phyloP scores from a whole-genome alignment of 805 yeast species.

The Candida hungchunana region DNA sequence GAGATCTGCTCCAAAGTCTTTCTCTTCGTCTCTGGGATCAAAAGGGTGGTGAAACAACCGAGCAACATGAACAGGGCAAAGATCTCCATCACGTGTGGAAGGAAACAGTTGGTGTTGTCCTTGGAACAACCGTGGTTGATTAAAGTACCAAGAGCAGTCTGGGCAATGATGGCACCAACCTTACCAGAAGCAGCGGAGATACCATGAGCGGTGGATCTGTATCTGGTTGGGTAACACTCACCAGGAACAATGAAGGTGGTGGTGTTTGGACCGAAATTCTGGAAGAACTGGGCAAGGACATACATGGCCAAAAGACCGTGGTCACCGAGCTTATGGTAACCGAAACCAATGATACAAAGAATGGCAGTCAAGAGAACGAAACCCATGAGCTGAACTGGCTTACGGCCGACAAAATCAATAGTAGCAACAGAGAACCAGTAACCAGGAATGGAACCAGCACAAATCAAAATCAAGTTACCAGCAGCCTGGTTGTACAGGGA shows the following conservation, averaged over 20 bases:
- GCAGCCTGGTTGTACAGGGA: conserved; percentile 75
- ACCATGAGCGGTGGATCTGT: conserved; percentile 95
- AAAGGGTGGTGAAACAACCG: conserved; percentile 61
- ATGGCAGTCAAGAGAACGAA: conserved; percentile 66
- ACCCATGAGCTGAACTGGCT: conserved; percentile 74
- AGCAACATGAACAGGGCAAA: conserved; percentile 87
- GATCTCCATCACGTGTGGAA: conserved; percentile 91
- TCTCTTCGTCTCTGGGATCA: conserved; percentile 89
- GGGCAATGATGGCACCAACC: conserved; percentile 90
- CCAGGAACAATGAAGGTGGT: conserved; percentile 91
- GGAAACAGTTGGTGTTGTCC: conserved; percentile 58
- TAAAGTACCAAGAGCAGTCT: conserved; percentile 81
- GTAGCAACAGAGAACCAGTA: conserved; percentile 85
- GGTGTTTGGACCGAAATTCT: conserved; percentile 90
- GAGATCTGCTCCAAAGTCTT: conserved; percentile 80
- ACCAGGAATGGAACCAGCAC: conserved; percentile 96
- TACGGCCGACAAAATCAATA: conserved; percentile 79
- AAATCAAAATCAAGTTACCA: conserved; percentile 86
- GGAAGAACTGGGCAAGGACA: conserved; percentile 80
- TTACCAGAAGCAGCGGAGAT: conserved; percentile 91
- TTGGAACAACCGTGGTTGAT: conserved; percentile 73
- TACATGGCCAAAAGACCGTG: conserved; percentile 72
- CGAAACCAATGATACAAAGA: conserved; percentile 81
- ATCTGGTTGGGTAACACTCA: conserved; percentile 90
- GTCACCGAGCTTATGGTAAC: conserved; percentile 63